Conservation (phyloP, 257 asterid species). For the Forsythia viridissima region DNA sequence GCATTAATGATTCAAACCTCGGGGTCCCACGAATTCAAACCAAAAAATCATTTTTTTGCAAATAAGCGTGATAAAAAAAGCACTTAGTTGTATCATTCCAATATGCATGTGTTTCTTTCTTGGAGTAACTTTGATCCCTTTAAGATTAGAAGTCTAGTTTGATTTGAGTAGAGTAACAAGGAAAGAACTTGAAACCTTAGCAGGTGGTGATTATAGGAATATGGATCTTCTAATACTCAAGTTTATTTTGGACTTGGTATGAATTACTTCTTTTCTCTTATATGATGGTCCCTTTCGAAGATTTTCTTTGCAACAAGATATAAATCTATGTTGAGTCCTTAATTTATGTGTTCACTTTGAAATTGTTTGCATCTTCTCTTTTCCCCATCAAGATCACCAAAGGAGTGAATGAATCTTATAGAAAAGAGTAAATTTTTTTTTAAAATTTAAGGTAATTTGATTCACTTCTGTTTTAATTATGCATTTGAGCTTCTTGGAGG, state of each 20-base stretch:
- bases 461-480: background rate
- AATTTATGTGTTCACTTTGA: constrained; percentile 1
- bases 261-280: background rate
- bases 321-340: constrained; percentile 8
- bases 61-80: too few relatives aligned
- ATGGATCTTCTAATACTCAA: background rate
- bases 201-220: background rate
- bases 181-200: background rate
- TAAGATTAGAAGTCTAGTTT: constrained; percentile 10
- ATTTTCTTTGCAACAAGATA: constrained; percentile 21
- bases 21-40: too few relatives aligned
- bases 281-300: constrained; percentile 1
- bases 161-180: background rate
- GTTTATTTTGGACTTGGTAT: background rate
- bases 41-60: too few relatives aligned
- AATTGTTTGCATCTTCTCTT: background rate
- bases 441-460: background rate
- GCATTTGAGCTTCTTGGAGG: background rate
- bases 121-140: background rate
- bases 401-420: background rate
- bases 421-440: background rate
- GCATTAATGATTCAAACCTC: too few relatives aligned
- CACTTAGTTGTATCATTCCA: background rate
- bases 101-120: background rate
- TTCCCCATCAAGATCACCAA: constrained; percentile 7